These are phyloP conservation scores for Ilyonectria mors-panacis DNA, from an alignment of 2,329 filamentous ascomycete species.

Conservation along the genomic window DNA sequence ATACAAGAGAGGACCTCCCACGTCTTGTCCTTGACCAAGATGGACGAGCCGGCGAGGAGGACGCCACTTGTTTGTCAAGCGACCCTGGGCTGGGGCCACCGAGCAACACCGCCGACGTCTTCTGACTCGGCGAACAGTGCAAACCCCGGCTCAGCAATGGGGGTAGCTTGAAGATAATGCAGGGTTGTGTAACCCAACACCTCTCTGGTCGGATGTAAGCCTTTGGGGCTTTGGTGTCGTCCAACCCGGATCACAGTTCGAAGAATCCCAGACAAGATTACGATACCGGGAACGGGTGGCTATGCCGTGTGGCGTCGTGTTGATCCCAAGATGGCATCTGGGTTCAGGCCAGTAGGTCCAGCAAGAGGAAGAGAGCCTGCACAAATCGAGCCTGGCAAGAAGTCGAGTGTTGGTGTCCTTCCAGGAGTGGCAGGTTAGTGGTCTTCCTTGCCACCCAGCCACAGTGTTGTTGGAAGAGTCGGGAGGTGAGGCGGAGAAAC, in stretches of 20 bases:
- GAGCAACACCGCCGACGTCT: conserved; percentile 34
- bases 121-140: conserved; percentile 33
- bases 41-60: conserved; percentile 31
- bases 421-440: conserved; percentile 14
- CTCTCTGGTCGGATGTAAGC: conserved; percentile 38
- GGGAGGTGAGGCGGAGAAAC: conserved; percentile 42
- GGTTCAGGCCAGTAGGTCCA: conserved; percentile 20
- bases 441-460: conserved; percentile 26
- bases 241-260: conserved; percentile 38
- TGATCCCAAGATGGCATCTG: conserved; percentile 30
- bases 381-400: neutral
- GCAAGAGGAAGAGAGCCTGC: conserved; percentile 15
- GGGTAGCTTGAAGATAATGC: conserved; percentile 38
- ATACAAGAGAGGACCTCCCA: conserved; percentile 34
- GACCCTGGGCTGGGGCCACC: conserved; percentile 36
- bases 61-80: conserved; percentile 42
- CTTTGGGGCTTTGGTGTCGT: conserved; percentile 40
- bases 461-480: conserved; percentile 40
- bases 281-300: conserved; percentile 30
- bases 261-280: conserved; percentile 32
- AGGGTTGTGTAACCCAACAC: conserved; percentile 41
- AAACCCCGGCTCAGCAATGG: conserved; percentile 34
- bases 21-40: conserved; percentile 29
- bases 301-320: conserved; percentile 34
- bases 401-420: conserved; percentile 13